A percentile compares a stretch with the other conserved stretches of the same genome.
Evolutionary conservation across 2,329 filamentous ascomycete genomes (phyloP).

Genomic region (Aspergillus sp.): DNA sequence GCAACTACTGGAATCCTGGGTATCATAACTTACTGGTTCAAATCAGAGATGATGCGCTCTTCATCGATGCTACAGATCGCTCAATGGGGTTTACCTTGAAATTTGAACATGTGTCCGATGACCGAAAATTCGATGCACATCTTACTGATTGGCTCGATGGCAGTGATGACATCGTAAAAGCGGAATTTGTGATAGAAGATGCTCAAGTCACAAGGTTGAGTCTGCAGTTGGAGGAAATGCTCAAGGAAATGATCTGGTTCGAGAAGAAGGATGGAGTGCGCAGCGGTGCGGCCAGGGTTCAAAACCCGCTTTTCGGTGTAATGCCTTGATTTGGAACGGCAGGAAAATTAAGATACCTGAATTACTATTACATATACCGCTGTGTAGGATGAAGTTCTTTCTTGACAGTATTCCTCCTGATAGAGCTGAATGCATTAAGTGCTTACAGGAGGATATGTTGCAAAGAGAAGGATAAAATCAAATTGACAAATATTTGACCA

Average conservation of each 20-base stretch:
- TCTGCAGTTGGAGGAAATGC: conserved; percentile 22
- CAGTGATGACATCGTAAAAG: conserved; percentile 14
- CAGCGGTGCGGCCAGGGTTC: no score
- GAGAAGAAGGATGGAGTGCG: conserved; percentile 39
- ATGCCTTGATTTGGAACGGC: no score
- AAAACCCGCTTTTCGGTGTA: no score
- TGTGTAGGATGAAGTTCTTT: no score
- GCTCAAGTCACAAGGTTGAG: conserved; percentile 22
- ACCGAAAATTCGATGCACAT: conserved; percentile 30
- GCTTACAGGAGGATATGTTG: no score
- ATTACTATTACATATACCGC: no score
- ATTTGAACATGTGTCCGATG: conserved; percentile 33
- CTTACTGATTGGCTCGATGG: conserved; percentile 19
- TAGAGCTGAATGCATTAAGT: no score
- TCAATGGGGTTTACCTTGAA: conserved; percentile 33
- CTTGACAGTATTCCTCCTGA: no score
- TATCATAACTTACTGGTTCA: conserved; percentile 31
- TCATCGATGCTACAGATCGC: conserved; percentile 37
- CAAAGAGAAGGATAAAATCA: no score
- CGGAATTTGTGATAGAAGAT: conserved; percentile 25
- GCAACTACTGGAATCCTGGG: conserved; percentile 27
- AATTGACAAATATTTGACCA: no score
- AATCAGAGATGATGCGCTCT: conserved; percentile 28
- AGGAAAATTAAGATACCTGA: no score
- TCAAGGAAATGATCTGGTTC: conserved; percentile 31